These are phyloP conservation scores for Diaporthe humulicola DNA, from an alignment of 2,329 filamentous ascomycete species.

Conservation along the genomic window DNA sequence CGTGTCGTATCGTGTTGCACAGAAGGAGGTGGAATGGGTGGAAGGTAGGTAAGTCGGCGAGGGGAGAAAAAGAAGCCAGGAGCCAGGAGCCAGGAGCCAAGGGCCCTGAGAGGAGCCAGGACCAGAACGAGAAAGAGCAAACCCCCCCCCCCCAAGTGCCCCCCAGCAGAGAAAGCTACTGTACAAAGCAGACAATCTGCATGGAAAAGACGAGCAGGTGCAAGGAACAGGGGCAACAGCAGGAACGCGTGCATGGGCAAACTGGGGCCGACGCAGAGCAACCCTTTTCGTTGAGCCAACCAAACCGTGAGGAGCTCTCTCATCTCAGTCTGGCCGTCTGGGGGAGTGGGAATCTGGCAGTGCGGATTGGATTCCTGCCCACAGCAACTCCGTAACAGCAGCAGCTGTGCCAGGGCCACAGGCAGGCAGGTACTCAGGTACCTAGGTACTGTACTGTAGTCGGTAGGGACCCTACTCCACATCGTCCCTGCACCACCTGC, in stretches of 20 bases:
- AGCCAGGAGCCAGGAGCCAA: conserved; percentile 5
- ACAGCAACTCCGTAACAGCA: conserved; percentile 11
- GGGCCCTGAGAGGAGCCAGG: conserved; percentile 4
- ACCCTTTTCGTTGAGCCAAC: conserved; percentile 33
- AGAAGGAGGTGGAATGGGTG: conserved; percentile 22
- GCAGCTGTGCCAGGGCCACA: neutral
- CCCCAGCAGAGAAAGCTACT: neutral
- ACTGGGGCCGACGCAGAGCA: conserved; percentile 28
- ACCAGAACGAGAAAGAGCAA: conserved; percentile 15
- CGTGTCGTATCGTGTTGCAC: conserved; percentile 27
- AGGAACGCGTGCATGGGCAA: conserved; percentile 35
- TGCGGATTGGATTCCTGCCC: conserved; percentile 26
- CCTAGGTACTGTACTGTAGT: neutral
- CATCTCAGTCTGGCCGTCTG: conserved; percentile 24
- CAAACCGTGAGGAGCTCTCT: conserved; percentile 24
- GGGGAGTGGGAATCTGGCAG: conserved; percentile 17
- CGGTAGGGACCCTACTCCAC: conserved; percentile 13
- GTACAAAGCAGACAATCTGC: conserved; percentile 28
- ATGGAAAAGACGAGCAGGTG: conserved; percentile 31
- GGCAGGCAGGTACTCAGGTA: neutral
- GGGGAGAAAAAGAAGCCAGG: conserved; percentile 24
- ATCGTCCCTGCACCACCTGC: neutral
- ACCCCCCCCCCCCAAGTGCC: neutral
- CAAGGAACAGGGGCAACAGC: conserved; percentile 36
- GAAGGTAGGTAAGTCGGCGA: conserved; percentile 33